A percentile compares a stretch with the other conserved stretches of the same genome.
Conservation (phyloP, 2,329 filamentous ascomycete species). For the Hypoxylon sp. region DNA sequence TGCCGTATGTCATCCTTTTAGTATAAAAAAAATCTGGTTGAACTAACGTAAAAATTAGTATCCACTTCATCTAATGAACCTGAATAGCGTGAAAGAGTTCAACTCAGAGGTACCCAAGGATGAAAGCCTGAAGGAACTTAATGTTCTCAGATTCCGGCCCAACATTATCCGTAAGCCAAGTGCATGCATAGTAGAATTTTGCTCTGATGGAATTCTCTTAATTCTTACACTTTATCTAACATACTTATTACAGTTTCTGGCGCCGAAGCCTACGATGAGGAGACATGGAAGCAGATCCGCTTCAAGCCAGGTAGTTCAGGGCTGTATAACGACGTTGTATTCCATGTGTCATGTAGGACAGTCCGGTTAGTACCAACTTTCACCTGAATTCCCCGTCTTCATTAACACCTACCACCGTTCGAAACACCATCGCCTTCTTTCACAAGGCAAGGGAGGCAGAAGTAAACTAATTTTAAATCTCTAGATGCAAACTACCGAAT, state of each 20-base stretch:
- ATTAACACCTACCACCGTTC: not conserved
- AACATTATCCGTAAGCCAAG: constrained; percentile 75
- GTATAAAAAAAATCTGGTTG: not conserved
- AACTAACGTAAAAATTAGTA: constrained; percentile 63
- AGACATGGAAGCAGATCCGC: constrained; percentile 75
- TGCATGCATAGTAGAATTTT: not conserved
- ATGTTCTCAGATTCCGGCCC: constrained; percentile 76
- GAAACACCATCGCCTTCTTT: constrained; percentile 7
- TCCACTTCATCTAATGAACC: constrained; percentile 77
- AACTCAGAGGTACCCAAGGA: constrained; percentile 69
- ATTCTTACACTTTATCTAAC: constrained; percentile 8
- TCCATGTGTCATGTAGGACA: constrained; percentile 75
- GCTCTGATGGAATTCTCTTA: no score
- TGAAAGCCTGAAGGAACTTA: constrained; percentile 65
- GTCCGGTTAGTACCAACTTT: constrained; percentile 67
- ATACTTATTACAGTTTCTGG: constrained; percentile 67
- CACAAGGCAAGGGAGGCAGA: not conserved
- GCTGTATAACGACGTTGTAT: constrained; percentile 60
- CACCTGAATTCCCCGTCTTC: not conserved
- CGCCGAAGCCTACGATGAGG: constrained; percentile 76
- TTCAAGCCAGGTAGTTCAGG: constrained; percentile 66
- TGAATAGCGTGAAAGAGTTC: constrained; percentile 74
- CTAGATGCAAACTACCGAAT: constrained; percentile 78
- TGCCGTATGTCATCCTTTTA: constrained; percentile 25
- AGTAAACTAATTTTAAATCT: constrained; percentile 12